Base-by-base conservation (phyloP, 345 rosid genomes). In the Arabis hirsuta region DNA sequence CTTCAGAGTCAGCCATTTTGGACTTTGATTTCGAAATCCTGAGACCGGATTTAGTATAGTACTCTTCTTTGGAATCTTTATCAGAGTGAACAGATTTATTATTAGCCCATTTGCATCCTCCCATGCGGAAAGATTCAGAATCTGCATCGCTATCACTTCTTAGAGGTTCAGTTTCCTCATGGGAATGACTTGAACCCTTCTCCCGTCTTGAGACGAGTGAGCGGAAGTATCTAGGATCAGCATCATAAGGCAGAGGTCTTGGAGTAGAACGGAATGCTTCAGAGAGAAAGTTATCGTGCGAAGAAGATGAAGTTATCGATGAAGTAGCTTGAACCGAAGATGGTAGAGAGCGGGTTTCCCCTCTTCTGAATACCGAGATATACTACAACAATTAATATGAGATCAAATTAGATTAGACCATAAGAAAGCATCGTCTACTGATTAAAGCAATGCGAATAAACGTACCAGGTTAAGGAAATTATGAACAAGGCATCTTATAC, bases 211-310 rank as follows among this genome's bases (percentile, higher is more conserved):
- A 81, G 67, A 87, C 78, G 63, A 86, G 73, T 34, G 84, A 73
- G 55, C 80, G 72, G 24, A 78, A 71, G 63, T 81, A 81, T 81
- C 98, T 85, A 57, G 96, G 89, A 73, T 89, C 93, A 13, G 79
- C 84, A 74, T 94, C 97, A 79, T 91, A 94, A 78, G 98, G 98
- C 80, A 94, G 67, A 39, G 98, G 97, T 81, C 95, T 84, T 52
- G 98, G 98, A 73, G 97, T 91, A 81, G 98, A 88, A 42, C 82
- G 90, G 66, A 79, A 89, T 75, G 86, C 90, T 74, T 88, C 96
- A 70, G 97, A 84, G 24, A 94, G 86, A 77, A 95, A 88, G 87
- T 87, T 86, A 73, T 88, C 97, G 41, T 79, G 87, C 4, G 96
- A 87, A 22, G 91, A 59, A 63, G 97, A 76, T 51, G 97, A 76